Evolutionary conservation across 2,329 filamentous ascomycete genomes (phyloP).

Genomic region (Fusarium fracticaudum): DNA sequence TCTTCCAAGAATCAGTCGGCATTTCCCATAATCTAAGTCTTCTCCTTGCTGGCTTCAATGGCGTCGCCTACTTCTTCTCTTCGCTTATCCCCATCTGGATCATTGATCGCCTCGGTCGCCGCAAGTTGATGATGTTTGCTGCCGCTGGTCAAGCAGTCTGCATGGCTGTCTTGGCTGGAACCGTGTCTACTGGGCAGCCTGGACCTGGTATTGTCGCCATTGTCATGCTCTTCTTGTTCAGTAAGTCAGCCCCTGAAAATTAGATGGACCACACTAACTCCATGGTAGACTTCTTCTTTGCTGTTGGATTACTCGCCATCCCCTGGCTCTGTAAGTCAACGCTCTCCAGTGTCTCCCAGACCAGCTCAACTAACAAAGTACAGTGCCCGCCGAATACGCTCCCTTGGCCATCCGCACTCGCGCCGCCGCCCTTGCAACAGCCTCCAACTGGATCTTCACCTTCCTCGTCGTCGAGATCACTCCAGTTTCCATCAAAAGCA

Average conservation of each 20-base stretch:
- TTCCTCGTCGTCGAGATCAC: conserved; percentile 53
- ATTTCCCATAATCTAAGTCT: conserved; percentile 57
- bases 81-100: conserved; percentile 46
- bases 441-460: conserved; percentile 51
- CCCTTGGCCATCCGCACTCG: conserved; percentile 52
- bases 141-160: conserved; percentile 50
- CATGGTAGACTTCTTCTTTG: conserved; percentile 50
- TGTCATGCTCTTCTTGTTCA: conserved; percentile 56
- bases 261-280: background rate
- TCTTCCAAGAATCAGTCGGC: conserved; percentile 56
- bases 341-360: fast-evolving
- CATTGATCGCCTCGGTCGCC: conserved; percentile 58
- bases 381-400: conserved; percentile 55
- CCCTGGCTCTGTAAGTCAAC: conserved; percentile 46
- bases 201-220: conserved; percentile 54
- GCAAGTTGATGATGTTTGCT: conserved; percentile 67
- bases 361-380: background rate
- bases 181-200: conserved; percentile 51
- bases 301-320: conserved; percentile 52
- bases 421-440: conserved; percentile 51
- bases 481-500: conserved; percentile 49
- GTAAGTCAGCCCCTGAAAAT: background rate
- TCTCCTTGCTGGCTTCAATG: conserved; percentile 63
- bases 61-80: conserved; percentile 49
- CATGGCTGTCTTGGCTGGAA: conserved; percentile 58